Conservation (phyloP, 768 basidiomycete species). For the Obba rivulosa region DNA sequence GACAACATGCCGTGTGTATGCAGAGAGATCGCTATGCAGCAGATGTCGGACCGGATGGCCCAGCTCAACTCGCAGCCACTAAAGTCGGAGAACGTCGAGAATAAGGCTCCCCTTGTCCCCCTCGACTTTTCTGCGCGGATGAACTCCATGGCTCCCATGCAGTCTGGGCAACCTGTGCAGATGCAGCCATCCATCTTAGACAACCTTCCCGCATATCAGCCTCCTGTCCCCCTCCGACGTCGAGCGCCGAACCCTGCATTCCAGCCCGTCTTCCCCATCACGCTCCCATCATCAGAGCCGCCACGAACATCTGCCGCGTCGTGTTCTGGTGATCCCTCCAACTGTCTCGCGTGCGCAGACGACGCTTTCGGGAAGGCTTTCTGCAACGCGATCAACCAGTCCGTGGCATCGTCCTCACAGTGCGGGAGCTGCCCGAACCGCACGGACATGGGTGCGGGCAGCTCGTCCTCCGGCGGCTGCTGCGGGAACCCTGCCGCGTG, state of each 20-base stretch:
- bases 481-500: constrained; percentile 29
- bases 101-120: constrained; percentile 7
- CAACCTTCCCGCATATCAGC: constrained; percentile 73
- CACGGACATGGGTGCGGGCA: constrained; percentile 15
- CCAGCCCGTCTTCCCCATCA: constrained; percentile 51
- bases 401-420: constrained; percentile 51
- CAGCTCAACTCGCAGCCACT: constrained; percentile 11
- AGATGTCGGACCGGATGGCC: constrained; percentile 26
- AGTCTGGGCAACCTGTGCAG: constrained; percentile 3
- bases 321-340: constrained; percentile 84
- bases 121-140: constrained; percentile 10
- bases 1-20: constrained; percentile 73
- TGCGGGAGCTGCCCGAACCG: constrained; percentile 34
- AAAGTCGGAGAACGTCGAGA: constrained; percentile 24
- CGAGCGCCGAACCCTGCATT: constrained; percentile 32
- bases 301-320: constrained; percentile 27
- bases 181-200: constrained; percentile 57
- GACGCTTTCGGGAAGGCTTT: constrained; percentile 87
- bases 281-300: constrained; percentile 24
- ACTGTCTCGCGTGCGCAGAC: constrained; percentile 81
- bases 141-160: constrained; percentile 7
- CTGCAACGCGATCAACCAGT: constrained; percentile 67
- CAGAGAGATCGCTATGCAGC: constrained; percentile 55
- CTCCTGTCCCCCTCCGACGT: constrained; percentile 76
- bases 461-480: constrained; percentile 26